These are phyloP conservation scores for Hypoxylon subgilvum DNA, from an alignment of 495 filamentous ascomycete species.

Conservation along the genomic window DNA sequence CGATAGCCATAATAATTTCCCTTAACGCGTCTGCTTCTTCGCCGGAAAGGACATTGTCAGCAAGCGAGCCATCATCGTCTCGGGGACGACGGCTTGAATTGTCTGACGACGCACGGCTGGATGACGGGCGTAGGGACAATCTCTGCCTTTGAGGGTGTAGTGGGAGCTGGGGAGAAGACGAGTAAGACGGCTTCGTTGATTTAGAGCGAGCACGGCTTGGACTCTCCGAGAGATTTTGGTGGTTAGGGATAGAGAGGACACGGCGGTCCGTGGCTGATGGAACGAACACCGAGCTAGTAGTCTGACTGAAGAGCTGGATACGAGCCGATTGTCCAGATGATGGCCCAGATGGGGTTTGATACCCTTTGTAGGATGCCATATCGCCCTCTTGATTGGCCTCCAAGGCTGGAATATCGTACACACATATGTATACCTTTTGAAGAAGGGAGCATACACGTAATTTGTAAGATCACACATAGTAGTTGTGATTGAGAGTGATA, in stretches of 20 bases:
- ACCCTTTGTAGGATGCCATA: slow-evolving; percentile 24
- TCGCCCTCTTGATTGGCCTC: neutral
- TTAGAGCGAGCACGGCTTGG: slow-evolving; percentile 10
- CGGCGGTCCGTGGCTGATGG: slow-evolving; percentile 13
- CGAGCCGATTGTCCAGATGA: slow-evolving; percentile 12
- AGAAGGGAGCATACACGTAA: no score
- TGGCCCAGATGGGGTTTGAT: slow-evolving; percentile 18
- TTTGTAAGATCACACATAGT: neutral
- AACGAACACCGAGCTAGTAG: slow-evolving; percentile 22
- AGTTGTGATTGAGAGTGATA: no score
- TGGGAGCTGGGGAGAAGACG: slow-evolving; percentile 40
- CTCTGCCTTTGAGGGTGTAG: slow-evolving; percentile 33
- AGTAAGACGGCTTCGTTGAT: slow-evolving; percentile 1
- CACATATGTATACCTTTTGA: neutral
- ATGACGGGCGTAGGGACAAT: slow-evolving; percentile 31
- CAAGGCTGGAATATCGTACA: neutral
- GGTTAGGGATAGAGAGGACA: slow-evolving; percentile 28
- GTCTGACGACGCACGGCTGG: slow-evolving; percentile 17
- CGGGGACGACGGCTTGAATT: slow-evolving; percentile 11
- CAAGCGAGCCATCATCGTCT: slow-evolving; percentile 4
- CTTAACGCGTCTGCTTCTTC: slow-evolving; percentile 66
- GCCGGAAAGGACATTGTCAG: slow-evolving; percentile 23
- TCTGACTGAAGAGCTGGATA: slow-evolving; percentile 15
- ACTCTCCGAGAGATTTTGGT: slow-evolving; percentile 6
- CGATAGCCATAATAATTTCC: slow-evolving; percentile 85